Conservation (phyloP, 1,284 basidiomycete species). For the Thecaphora thlaspeos region DNA sequence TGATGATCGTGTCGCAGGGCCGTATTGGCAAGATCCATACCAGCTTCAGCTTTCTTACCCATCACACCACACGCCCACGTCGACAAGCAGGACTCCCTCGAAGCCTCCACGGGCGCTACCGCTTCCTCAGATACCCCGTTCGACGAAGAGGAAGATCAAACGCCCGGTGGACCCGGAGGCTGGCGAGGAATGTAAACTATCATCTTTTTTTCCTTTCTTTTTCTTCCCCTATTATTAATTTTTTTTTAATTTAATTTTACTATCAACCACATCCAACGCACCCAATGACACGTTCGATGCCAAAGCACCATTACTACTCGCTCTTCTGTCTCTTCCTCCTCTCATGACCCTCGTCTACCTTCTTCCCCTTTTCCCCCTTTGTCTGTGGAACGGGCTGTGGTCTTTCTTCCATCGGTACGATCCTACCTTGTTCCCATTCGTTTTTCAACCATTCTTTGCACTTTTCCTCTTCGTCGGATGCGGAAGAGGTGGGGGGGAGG, state of each 20-base stretch:
- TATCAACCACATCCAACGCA: constrained; percentile 10
- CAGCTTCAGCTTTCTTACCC: too few relatives aligned
- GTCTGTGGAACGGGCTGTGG: constrained; percentile 6
- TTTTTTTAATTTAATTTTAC: too few relatives aligned
- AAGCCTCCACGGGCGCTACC: too few relatives aligned
- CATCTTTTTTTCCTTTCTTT: neutral
- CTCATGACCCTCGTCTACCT: constrained; percentile 13
- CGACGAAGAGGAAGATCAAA: too few relatives aligned
- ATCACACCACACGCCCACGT: too few relatives aligned
- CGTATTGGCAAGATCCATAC: too few relatives aligned
- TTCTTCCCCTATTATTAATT: too few relatives aligned
- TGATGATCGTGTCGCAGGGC: too few relatives aligned
- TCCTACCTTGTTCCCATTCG: constrained; percentile 42
- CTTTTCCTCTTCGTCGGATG: constrained; percentile 1
- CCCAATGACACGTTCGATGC: neutral
- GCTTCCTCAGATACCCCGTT: too few relatives aligned
- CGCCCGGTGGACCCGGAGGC: too few relatives aligned
- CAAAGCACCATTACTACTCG: constrained; percentile 15
- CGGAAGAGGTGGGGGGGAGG: neutral
- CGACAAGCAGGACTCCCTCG: too few relatives aligned
- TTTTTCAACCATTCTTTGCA: constrained; percentile 36
- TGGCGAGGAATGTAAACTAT: constrained; percentile 28
- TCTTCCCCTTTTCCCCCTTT: constrained; percentile 25
- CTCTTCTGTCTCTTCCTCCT: constrained; percentile 39
- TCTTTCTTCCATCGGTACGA: constrained; percentile 41